phyloP scores from a whole-genome alignment of 2,329 filamentous ascomycete species.

The Colletotrichum caudatum region DNA sequence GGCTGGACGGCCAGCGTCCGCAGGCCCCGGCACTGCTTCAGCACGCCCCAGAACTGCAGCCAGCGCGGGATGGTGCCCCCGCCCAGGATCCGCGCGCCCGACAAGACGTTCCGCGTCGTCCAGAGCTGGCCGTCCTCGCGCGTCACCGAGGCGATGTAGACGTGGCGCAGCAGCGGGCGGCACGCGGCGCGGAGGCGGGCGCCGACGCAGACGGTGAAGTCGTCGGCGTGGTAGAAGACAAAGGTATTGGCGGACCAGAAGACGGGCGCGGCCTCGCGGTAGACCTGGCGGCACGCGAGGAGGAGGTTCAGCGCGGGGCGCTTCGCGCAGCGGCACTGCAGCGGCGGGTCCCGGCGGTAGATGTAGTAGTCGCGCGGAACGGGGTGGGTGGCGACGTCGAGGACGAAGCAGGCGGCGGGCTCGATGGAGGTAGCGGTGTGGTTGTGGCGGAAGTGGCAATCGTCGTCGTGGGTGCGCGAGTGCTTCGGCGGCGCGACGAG shows the following conservation, averaged over 20 bases:
- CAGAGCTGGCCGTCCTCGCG: not conserved
- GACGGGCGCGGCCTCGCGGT: slow-evolving; percentile 28
- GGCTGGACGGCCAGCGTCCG: slow-evolving; percentile 23
- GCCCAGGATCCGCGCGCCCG: not conserved
- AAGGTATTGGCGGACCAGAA: slow-evolving; percentile 36
- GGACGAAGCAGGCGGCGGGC: slow-evolving; percentile 27
- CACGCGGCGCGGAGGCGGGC: slow-evolving; percentile 10
- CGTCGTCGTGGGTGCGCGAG: slow-evolving; percentile 1
- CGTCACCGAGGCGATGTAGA: slow-evolving; percentile 7
- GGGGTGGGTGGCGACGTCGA: slow-evolving; percentile 2
- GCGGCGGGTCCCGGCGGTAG: not conserved
- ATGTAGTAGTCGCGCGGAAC: not conserved
- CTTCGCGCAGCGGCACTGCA: slow-evolving; percentile 30
- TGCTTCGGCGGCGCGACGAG: slow-evolving; percentile 29
- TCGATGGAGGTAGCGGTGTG: slow-evolving; percentile 26
- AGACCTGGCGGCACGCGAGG: slow-evolving; percentile 21
- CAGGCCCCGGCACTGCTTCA: slow-evolving; percentile 30
- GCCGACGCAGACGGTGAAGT: slow-evolving; percentile 32
- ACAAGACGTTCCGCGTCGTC: slow-evolving; percentile 5
- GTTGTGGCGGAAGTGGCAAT: slow-evolving; percentile 33
- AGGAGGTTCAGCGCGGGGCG: slow-evolving; percentile 22
- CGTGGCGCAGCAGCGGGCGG: slow-evolving; percentile 23
- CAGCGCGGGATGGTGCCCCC: slow-evolving; percentile 20
- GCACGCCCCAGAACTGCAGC: slow-evolving; percentile 34
- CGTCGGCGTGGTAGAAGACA: slow-evolving; percentile 23